A percentile compares a stretch with the other conserved stretches of the same genome.
Conservation (phyloP, 176 grass and related monocot species). For the Zoysia pacifica region DNA sequence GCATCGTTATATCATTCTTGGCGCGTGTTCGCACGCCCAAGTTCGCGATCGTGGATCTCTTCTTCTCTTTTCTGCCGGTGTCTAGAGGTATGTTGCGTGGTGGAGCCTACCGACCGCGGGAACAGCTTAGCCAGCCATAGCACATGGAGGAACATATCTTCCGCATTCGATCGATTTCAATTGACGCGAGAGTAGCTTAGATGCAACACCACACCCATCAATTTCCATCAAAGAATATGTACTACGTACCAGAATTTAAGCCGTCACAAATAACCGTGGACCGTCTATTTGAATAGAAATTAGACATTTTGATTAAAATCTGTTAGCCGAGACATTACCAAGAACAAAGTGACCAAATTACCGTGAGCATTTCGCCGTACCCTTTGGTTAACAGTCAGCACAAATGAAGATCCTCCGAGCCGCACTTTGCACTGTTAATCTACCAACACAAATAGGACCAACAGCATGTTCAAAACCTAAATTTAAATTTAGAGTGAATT, state of each 20-base stretch:
- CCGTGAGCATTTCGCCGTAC: background rate
- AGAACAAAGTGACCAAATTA: background rate
- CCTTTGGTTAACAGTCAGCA: background rate
- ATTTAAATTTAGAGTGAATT: too few species aligned
- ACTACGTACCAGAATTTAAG: background rate
- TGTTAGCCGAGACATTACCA: background rate
- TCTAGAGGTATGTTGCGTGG: background rate
- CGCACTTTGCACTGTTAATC: background rate
- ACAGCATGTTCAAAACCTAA: too few species aligned
- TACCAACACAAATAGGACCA: background rate
- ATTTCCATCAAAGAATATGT: background rate
- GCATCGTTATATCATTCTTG: background rate
- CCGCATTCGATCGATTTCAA: background rate
- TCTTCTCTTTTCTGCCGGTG: background rate
- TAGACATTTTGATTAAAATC: background rate
- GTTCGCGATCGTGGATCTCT: too few species aligned
- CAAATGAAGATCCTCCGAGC: background rate
- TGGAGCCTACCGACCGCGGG: background rate
- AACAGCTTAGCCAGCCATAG: background rate
- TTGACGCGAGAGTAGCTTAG: background rate
- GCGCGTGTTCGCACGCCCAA: background rate
- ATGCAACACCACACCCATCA: background rate
- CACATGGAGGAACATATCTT: background rate
- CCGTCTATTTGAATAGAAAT: too few species aligned
- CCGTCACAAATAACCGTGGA: too few species aligned